Percentiles rank a stretch among this genome's conserved stretches.
Conservation (phyloP, 108 stramenopile genomes). For the Epipyxis sp. region DNA sequence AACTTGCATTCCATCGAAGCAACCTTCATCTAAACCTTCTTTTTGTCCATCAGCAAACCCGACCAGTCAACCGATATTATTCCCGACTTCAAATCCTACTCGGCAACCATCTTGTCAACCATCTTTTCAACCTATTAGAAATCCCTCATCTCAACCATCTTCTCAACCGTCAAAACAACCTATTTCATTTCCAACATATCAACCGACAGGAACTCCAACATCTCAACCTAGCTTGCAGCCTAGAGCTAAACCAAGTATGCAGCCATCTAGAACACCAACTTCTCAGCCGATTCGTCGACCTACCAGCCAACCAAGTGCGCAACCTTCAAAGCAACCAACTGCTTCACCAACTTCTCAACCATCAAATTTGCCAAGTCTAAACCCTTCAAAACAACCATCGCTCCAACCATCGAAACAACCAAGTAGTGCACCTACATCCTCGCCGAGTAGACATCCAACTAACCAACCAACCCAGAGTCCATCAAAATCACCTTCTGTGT, state of each 20-base stretch:
- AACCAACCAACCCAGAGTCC: background rate
- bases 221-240: background rate
- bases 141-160: background rate
- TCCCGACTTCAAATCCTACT: background rate
- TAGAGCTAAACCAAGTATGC: background rate
- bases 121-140: background rate
- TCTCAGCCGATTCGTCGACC: background rate
- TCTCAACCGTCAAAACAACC: background rate
- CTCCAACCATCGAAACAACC: background rate
- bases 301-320: background rate
- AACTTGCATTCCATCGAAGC: background rate
- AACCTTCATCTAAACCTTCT: background rate
- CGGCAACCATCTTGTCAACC: background rate
- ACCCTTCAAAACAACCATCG: background rate
- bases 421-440: slow-evolving; percentile 15
- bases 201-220: background rate
- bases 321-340: slow-evolving; percentile 14
- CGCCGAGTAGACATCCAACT: slow-evolving; percentile 3
- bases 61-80: background rate
- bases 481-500: background rate
- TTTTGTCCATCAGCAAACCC: background rate
- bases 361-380: background rate
- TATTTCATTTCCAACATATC: background rate
- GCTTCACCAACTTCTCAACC: slow-evolving; percentile 14
- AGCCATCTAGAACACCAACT: background rate